Base-by-base conservation (phyloP, 805 yeast genomes). In the Candida easanensis region DNA sequence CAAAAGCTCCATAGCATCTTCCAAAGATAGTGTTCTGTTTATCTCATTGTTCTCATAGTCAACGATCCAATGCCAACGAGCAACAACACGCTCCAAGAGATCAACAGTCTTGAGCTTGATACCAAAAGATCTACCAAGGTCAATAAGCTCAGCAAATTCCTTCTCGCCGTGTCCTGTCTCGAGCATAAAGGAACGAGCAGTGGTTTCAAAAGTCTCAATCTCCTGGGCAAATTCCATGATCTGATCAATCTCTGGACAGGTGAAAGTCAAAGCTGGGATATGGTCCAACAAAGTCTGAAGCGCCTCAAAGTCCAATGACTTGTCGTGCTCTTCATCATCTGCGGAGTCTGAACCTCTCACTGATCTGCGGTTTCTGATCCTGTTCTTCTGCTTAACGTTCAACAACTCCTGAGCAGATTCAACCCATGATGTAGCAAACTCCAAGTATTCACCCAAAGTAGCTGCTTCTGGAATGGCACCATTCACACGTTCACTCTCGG, bases 101-200 rank as follows among this genome's bases (percentile, higher is more conserved):
- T 69, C 69, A 11, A 68, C 57, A 5, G 82, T 72, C 3, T 78
- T 74, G 14, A 84, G 58, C 5, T 67, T 70, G 30, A 85, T 60
- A 4, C 85, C 85, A 54, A 82, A 76, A 3, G 80, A 70, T 44
- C 70, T 67, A 2, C 90, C 91, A 28, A 78, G 59, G 34, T 70
- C 73, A 19, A 81, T 73, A 57, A 83, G 58, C 32, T 76, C 79
- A 28, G 69, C 63, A 38, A 79, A 69, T 20, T 81, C 84, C 14
- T 66, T 68, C 7, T 67, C 40, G 0, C 55, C 32, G 17, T 65
- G 68, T 13, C 45, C 52, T 18, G 57, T 60, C 6, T 56, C 59
- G 3, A 32, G n/a, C 3, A 77, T 53, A 15, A 76, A 61, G 3
- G 58, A 47, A 9, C 73, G 57, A 25, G 77, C 78, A 13, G 74